These are phyloP conservation scores for Lineolata rhizophorae DNA, from an alignment of 495 filamentous ascomycete species.

Conservation along the genomic window DNA sequence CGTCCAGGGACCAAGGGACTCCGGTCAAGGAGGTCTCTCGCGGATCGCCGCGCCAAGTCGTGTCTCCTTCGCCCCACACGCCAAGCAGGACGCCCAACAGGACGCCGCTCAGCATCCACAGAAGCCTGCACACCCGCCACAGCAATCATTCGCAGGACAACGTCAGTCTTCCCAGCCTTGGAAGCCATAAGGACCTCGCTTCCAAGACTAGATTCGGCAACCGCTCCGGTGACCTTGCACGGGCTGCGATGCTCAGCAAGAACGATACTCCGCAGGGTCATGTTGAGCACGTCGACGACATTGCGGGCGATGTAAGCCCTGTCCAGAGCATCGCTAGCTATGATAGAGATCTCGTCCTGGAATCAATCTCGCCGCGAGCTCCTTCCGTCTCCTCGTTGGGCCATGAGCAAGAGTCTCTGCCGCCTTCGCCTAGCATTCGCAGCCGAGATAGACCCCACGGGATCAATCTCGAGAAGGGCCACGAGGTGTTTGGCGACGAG, in stretches of 20 bases:
- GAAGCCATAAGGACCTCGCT: constrained; percentile 28
- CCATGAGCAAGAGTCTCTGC: no score
- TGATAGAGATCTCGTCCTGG: no score
- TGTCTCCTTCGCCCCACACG: constrained; percentile 23
- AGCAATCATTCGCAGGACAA: constrained; percentile 36
- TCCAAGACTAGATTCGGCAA: no score
- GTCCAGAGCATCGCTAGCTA: no score
- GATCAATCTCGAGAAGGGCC: constrained; percentile 26
- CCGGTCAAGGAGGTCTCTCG: constrained; percentile 32
- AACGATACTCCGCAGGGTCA: no score
- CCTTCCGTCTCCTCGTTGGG: no score
- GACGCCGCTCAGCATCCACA: constrained; percentile 26
- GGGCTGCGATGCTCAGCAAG: no score
- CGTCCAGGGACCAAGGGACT: background rate
- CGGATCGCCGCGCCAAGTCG: constrained; percentile 26
- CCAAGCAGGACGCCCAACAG: constrained; percentile 26
- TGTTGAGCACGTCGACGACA: no score
- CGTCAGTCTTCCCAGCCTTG: constrained; percentile 25
- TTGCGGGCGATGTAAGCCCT: no score
- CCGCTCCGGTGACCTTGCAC: no score
- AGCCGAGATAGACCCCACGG: constrained; percentile 29
- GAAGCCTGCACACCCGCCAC: constrained; percentile 31
- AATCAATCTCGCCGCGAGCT: no score
- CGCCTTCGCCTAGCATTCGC: no score
- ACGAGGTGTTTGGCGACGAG: constrained; percentile 24